These are phyloP conservation scores for Exsudoporus frostii DNA, from an alignment of 768 basidiomycete species.

Conservation along the genomic window DNA sequence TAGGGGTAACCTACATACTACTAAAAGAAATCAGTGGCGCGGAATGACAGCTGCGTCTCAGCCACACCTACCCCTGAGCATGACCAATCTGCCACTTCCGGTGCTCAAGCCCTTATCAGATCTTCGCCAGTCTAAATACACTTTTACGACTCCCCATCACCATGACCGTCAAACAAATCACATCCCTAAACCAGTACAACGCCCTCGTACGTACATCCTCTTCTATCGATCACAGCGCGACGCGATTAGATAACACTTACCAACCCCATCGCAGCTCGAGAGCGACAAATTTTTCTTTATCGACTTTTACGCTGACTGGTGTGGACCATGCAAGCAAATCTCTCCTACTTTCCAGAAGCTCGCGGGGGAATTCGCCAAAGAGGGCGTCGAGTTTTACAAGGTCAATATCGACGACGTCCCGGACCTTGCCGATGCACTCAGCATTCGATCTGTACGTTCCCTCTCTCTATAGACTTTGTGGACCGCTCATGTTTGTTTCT, in stretches of 20 bases:
- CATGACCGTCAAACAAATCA: conserved; percentile 2
- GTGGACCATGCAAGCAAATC: conserved; percentile 16
- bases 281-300: conserved; percentile 9
- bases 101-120: too few species aligned
- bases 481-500: not conserved
- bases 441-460: conserved; percentile 50
- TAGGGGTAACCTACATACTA: too few species aligned
- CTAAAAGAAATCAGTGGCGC: too few species aligned
- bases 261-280: not conserved
- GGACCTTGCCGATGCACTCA: conserved; percentile 48
- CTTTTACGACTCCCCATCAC: not conserved
- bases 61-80: too few species aligned
- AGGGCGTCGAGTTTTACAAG: conserved; percentile 59
- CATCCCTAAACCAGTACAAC: not conserved
- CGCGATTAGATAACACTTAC: not conserved
- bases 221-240: not conserved
- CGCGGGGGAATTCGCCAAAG: not conserved
- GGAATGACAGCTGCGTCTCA: too few species aligned
- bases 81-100: too few species aligned
- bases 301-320: conserved; percentile 23
- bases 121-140: not conserved
- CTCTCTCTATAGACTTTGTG: not conserved
- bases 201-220: conserved; percentile 4
- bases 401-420: conserved; percentile 61
- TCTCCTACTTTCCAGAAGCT: conserved; percentile 13